A percentile compares a stretch with the other conserved stretches of the same genome.
Evolutionary conservation across 331 rosid genomes (phyloP).

Genomic region (Malus hybrid): DNA sequence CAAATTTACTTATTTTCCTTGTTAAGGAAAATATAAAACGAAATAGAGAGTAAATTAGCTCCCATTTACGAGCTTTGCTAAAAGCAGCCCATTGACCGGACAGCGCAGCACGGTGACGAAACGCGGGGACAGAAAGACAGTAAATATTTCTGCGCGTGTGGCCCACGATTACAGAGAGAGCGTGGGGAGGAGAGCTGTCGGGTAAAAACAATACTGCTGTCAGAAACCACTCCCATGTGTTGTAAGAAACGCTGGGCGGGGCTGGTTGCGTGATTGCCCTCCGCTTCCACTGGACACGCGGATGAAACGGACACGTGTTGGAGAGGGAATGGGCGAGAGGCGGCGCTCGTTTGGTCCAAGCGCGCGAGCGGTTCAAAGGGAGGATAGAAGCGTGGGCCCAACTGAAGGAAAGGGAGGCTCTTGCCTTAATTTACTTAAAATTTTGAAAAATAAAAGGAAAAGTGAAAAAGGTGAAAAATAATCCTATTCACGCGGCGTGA

Average conservation of each 20-base stretch:
- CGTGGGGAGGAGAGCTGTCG: not conserved
- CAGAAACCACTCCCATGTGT: not conserved
- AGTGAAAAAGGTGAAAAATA: not conserved
- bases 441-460: not conserved
- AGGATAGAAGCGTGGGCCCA: not conserved
- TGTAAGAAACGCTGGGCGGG: not conserved
- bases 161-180: fast-evolving
- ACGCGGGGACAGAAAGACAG: not conserved
- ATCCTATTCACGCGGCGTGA: slow-evolving; percentile 9
- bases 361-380: slow-evolving; percentile 28
- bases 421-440: not conserved
- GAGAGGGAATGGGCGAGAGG: not conserved
- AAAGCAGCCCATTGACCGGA: too few relatives aligned
- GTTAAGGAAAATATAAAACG: too few relatives aligned
- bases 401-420: not conserved
- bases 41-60: not conserved
- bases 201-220: slow-evolving; percentile 8
- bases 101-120: not conserved
- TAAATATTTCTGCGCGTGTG: not conserved
- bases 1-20: too few relatives aligned
- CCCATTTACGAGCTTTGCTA: not conserved
- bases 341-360: not conserved
- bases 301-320: not conserved
- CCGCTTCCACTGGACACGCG: slow-evolving; percentile 1
- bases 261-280: slow-evolving; percentile 2